Evolutionary conservation across 2,329 filamentous ascomycete species (phyloP).

Genomic region (Neurospora sp.): DNA sequence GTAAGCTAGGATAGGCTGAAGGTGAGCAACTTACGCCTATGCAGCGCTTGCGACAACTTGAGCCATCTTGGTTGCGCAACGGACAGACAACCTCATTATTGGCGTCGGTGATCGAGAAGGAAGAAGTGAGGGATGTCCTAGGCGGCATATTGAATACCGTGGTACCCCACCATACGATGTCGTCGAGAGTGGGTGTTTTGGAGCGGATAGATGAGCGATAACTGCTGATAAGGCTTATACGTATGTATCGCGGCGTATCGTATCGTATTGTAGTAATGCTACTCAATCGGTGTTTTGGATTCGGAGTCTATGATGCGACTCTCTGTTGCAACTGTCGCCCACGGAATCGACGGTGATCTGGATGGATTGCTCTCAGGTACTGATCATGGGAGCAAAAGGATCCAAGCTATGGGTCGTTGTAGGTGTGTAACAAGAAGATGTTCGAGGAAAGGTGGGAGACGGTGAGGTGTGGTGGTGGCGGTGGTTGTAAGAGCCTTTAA

Average conservation of each 20-base stretch:
- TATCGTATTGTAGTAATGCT: not conserved
- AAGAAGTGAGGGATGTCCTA: slow-evolving; percentile 75
- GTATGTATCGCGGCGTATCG: not conserved
- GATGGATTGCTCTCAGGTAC: not conserved
- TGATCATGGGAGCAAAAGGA: not conserved
- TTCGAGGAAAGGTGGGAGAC: not conserved
- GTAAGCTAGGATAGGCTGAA: not conserved
- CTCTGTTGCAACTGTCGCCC: not conserved
- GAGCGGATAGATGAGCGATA: slow-evolving; percentile 13
- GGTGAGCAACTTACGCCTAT: slow-evolving; percentile 70
- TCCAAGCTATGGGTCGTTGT: not conserved
- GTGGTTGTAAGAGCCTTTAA: not conserved
- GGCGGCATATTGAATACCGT: slow-evolving; percentile 69
- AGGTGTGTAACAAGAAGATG: not conserved
- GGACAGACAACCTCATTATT: slow-evolving; percentile 97
- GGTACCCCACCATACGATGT: slow-evolving; percentile 43
- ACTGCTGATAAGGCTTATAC: slow-evolving; percentile 17
- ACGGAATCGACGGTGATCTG: not conserved
- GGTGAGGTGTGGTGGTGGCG: not conserved
- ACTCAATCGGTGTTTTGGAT: not conserved
- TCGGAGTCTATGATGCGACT: not conserved
- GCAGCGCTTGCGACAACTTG: slow-evolving; percentile 93
- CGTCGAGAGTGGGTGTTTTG: slow-evolving; percentile 10
- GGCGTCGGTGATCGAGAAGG: slow-evolving; percentile 83
- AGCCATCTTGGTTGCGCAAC: slow-evolving; percentile 90